Evolutionary conservation across 257 asterid species (phyloP), one percentile per base, ranked within the genome.

Genomic region (Lithospermum erythrorhizon): DNA sequence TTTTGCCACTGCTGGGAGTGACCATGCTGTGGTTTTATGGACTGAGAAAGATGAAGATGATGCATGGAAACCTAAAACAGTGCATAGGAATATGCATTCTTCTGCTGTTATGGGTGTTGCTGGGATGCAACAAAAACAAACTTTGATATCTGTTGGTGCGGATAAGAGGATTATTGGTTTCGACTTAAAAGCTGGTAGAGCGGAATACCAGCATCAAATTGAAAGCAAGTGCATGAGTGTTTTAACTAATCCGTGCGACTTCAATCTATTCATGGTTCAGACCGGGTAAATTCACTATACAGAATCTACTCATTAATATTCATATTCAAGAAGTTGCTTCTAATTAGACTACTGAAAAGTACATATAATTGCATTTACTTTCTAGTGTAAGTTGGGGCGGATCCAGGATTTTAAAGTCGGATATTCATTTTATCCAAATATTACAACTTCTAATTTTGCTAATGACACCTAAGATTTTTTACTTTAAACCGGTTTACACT

Each of bases 41-140:
- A 70, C 77, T 1, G 82, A 89, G 67, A 83, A 75, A 67, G 86
- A 72, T 32, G 83, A 73, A 24, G 87, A 81, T 54, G 73, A 75
- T 75, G 70, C 72, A 53, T 93, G 97, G 97, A 84, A 77, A 70
- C 79, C 84, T 60, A 77, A 70, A 62, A 4, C 78, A 21, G 58
- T 93, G 75, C 97, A 89, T 72, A 79, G 66, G 67, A 60, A 61
- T 49, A 14, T 52, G 63, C 98, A 93, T 72, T 70, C 97, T 63
- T 86, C 97, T 70, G 95, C 97, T 58, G 96, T 93, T 25, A 86
- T 78, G 94, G 97, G 98, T 32, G 83, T 89, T 76, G 94, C 96
- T 53, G 98, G 95, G 63, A 69, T 89, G 84, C 89, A 72, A 68
- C 90, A 91, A 30, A 84, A 75, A 83, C 80, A 81, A 57, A 70